Conservation (phyloP, 148 eudicot species). For the Rhododendron mucronatum region DNA sequence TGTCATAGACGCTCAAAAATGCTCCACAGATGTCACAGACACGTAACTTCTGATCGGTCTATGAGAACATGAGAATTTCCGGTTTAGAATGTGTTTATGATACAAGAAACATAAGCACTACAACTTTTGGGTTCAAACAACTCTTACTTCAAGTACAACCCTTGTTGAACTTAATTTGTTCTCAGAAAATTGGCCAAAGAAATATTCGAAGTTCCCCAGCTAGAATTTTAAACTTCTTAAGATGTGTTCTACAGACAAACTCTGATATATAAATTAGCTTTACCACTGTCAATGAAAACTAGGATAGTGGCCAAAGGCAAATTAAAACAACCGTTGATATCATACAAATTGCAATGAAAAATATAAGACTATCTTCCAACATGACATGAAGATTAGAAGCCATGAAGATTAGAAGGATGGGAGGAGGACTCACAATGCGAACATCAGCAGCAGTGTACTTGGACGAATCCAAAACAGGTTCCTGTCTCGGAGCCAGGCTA, state of each 20-base stretch:
- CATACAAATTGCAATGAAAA: neutral
- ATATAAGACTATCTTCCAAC: neutral
- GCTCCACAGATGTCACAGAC: constrained; percentile 99
- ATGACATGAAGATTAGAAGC: neutral
- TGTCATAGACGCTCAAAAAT: constrained; percentile 96
- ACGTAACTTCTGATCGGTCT: constrained; percentile 99
- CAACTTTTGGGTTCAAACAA: neutral
- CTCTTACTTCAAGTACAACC: neutral
- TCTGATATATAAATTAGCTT: neutral
- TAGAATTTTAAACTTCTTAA: neutral
- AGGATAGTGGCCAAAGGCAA: neutral
- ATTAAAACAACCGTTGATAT: neutral
- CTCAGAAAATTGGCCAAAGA: neutral
- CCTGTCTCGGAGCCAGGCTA: constrained; percentile 55
- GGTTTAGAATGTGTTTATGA: neutral
- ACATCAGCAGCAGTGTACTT: constrained; percentile 93
- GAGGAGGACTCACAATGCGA: constrained; percentile 67
- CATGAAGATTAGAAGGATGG: neutral
- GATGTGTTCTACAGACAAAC: neutral
- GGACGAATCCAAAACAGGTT: constrained; percentile 61
- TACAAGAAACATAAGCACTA: neutral
- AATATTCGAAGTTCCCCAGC: neutral
- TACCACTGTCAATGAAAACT: neutral
- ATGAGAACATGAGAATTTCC: constrained; percentile 17
- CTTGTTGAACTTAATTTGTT: neutral